A percentile compares a stretch with the other conserved stretches of the same genome.
Evolutionary conservation across 148 eudicot species (phyloP).

Genomic region (Vaccinium corymbosum): DNA sequence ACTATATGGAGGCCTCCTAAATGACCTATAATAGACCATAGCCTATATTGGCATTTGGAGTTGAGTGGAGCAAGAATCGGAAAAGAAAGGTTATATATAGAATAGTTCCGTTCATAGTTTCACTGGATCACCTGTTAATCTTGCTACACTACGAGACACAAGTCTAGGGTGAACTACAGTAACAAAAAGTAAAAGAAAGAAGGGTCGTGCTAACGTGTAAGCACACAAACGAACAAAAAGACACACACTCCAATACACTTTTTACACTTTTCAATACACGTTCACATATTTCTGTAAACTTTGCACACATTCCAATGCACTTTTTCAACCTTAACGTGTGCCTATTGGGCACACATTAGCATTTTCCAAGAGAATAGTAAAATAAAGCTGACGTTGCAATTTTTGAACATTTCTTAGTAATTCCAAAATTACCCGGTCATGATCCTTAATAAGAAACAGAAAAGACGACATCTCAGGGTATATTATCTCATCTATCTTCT

Average conservation of each 20-base stretch:
- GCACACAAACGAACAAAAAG: no score
- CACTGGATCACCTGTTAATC: neutral
- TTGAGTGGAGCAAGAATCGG: neutral
- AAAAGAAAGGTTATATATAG: neutral
- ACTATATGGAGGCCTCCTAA: neutral
- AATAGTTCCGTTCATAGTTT: neutral
- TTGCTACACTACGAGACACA: neutral
- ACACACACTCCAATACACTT: no score
- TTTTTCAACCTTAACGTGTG: no score
- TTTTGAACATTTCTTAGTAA: neutral
- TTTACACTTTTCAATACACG: no score
- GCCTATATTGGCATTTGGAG: neutral
- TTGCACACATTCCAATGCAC: no score
- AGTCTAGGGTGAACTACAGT: neutral
- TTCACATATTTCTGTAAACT: no score
- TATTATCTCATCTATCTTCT: constrained; percentile 80
- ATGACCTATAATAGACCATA: neutral
- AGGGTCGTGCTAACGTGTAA: no score
- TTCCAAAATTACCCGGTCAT: constrained; percentile 64
- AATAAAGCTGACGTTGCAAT: neutral
- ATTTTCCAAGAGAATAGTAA: neutral
- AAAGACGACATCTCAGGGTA: constrained; percentile 91
- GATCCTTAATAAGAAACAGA: constrained; percentile 85
- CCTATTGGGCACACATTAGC: no score
- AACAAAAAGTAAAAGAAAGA: neutral